Evolutionary conservation across 768 basidiomycete species (phyloP), one percentile per base, ranked within the genome.

Genomic region (Sistotremastrum niveocremeum): DNA sequence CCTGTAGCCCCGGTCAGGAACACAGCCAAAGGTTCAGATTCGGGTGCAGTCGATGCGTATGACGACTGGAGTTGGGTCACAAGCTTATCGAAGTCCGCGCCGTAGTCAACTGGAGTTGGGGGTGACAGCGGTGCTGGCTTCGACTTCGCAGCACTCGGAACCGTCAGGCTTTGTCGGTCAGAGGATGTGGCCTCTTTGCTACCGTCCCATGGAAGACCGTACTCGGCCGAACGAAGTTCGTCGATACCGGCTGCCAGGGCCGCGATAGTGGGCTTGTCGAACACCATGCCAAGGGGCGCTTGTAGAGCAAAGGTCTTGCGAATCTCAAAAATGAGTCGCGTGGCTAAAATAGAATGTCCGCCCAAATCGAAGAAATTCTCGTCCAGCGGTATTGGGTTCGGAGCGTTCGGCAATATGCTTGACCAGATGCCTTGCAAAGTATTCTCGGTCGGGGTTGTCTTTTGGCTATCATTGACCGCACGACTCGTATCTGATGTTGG

Each of bases 341-440:
- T 99, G 0, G 95, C 95, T 39, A 99, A 77, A 56, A 99, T 97
- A 10, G 95, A 98, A 64, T 99, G 95, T 5, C 95, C 95, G 41
- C 95, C 95, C 38, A 98, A 74, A 60, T 99, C 94, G 65, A 97
- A 98, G 75, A 99, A 99, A 60, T 77, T 88, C 57, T 98, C 94
- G 59, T 97, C 84, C 7, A 84, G 60, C 4, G 90, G 84, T 41
- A 99, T 77, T 1, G 81, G 74, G 6, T 74, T 68, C 0, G 88
- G 80, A 4, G 86, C 70, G 44, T 77, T 81, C 12, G 89, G 86
- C 10, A 99, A 73, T 39, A 98, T 74, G 43, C 60, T 69, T 1
- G 76, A 60, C 93, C 94, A 99, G 54, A 99, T 81, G n/a, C 68
- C 70, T 52, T 80, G 80, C 59, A 99, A 75, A 2, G 74, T 79